Conservation (phyloP, 441 rosid species). For the Erodium chrysanthum region DNA sequence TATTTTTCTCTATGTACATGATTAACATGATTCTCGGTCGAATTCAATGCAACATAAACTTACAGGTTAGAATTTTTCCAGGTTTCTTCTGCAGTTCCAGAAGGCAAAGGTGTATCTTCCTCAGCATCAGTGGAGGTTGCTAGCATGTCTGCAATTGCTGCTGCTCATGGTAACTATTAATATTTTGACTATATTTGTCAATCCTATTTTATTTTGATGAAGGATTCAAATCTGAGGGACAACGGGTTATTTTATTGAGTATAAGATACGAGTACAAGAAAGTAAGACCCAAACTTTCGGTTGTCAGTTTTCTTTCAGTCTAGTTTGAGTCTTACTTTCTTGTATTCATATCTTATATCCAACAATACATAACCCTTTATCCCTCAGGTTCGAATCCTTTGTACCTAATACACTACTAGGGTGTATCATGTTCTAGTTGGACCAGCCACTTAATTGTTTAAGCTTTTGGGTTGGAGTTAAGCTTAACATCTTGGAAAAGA, state of each 20-base stretch:
- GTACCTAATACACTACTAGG: no score
- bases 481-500: background rate
- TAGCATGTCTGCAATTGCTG: slow-evolving; percentile 94
- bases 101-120: slow-evolving; percentile 99
- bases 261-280: no score
- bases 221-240: no score
- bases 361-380: no score
- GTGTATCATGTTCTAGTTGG: background rate
- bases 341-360: no score
- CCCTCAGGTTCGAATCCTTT: no score
- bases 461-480: background rate
- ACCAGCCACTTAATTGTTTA: background rate
- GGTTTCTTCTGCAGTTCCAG: slow-evolving; percentile 98
- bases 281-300: no score
- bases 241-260: no score
- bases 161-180: slow-evolving; percentile 67
- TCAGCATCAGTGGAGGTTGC: slow-evolving; percentile 96
- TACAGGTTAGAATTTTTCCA: slow-evolving; percentile 24
- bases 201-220: background rate
- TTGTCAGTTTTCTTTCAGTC: no score
- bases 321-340: no score
- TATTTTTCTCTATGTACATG: background rate
- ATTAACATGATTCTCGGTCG: background rate
- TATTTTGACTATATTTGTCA: background rate
- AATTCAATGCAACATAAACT: background rate